Conservation (phyloP, 108 stramenopile species). For the Mediolabrus comicus region DNA sequence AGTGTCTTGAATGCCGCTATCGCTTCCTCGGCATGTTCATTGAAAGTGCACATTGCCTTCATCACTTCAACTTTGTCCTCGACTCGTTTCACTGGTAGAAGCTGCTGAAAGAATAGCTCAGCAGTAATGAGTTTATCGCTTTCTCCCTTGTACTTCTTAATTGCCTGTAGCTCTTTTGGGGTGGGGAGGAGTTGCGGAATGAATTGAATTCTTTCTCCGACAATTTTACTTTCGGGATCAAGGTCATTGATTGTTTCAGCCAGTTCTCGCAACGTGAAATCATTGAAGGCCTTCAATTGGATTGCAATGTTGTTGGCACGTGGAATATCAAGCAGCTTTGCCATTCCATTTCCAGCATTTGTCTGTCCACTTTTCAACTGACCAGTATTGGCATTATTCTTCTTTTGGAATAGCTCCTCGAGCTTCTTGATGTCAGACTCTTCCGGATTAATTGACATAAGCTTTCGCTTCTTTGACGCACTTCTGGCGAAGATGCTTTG, state of each 20-base stretch:
- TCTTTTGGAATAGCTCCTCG: conserved; percentile 82
- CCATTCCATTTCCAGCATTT: conserved; percentile 54
- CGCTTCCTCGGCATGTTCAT: conserved; percentile 54
- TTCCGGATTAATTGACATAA: conserved; percentile 28
- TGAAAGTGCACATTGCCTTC: conserved; percentile 73
- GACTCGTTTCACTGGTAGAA: conserved; percentile 67
- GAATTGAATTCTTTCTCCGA: conserved; percentile 78
- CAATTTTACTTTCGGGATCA: conserved; percentile 71
- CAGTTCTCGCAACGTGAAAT: conserved; percentile 65
- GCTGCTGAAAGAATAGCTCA: conserved; percentile 77
- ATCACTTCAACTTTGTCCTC: conserved; percentile 79
- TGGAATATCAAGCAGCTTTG: conserved; percentile 76
- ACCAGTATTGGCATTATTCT: conserved; percentile 25
- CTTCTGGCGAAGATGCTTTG: conserved; percentile 52
- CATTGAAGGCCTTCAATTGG: conserved; percentile 82
- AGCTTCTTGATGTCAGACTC: conserved; percentile 72
- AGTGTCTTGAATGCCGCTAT: conserved; percentile 61
- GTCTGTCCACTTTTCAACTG: conserved; percentile 20
- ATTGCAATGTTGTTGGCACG: conserved; percentile 87
- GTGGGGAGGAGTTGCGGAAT: conserved; percentile 76
- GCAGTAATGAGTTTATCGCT: conserved; percentile 69
- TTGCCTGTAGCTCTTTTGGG: conserved; percentile 59
- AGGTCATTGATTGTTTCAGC: conserved; percentile 73
- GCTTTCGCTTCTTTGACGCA: conserved; percentile 53
- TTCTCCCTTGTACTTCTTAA: conserved; percentile 67